Conservation (phyloP, 495 filamentous ascomycete genomes). For the Aspergillus conjunctus region DNA sequence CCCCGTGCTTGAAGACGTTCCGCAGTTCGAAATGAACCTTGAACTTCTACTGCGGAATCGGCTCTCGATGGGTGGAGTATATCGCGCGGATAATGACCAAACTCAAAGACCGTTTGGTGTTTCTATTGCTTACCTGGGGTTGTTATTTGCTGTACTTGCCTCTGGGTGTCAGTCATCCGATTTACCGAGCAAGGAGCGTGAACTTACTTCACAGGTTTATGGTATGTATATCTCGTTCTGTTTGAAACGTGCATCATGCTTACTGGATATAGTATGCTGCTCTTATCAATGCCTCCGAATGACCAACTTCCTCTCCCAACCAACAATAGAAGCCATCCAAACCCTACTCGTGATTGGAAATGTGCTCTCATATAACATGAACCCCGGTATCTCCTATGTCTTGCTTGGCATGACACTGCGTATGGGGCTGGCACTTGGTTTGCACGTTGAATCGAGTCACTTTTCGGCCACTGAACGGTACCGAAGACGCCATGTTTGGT, state of each 20-base stretch:
- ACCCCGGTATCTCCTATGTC: conserved; percentile 63
- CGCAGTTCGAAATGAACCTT: conserved; percentile 68
- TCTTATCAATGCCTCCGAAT: conserved; percentile 64
- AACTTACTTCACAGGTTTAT: conserved; percentile 62
- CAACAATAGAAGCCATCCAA: conserved; percentile 61
- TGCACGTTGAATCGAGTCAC: conserved; percentile 55
- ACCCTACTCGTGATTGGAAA: conserved; percentile 60
- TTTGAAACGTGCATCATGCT: neutral
- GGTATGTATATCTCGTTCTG: conserved; percentile 32
- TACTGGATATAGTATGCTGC: conserved; percentile 52
- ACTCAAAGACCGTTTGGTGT: conserved; percentile 55
- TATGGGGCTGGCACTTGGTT: conserved; percentile 58
- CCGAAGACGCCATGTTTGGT: conserved; percentile 49
- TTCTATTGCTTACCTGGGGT: conserved; percentile 65
- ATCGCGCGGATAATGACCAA: conserved; percentile 38
- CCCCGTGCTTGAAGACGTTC: conserved; percentile 74
- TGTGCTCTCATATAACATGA: conserved; percentile 66
- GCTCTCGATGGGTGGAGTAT: conserved; percentile 48
- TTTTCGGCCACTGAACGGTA: conserved; percentile 46
- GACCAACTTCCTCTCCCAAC: conserved; percentile 62
- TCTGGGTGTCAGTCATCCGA: conserved; percentile 82
- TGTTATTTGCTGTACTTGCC: conserved; percentile 77
- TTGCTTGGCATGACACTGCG: conserved; percentile 60
- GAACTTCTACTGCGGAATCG: conserved; percentile 69
- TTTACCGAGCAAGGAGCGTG: conserved; percentile 60